phyloP scores from a whole-genome alignment of 1,139 yeast genomes.

The Cylindricascospora bacillispora region DNA sequence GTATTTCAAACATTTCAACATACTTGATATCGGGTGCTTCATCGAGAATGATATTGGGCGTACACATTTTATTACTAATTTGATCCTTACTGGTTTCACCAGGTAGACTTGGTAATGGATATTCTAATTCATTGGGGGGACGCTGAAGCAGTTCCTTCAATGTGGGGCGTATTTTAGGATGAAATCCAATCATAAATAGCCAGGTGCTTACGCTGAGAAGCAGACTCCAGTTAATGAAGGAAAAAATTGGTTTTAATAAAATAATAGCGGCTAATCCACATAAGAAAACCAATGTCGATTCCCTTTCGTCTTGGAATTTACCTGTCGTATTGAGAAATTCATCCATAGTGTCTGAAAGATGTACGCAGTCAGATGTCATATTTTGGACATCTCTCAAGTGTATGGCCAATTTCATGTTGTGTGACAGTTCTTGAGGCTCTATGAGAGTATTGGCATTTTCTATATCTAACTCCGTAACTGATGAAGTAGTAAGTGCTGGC shows the following conservation, averaged over 20 bases:
- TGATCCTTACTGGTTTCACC: conserved; percentile 11
- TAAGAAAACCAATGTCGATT: conserved; percentile 43
- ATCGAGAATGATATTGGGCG: conserved; percentile 48
- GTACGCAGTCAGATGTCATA: conserved; percentile 43
- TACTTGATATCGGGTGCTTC: conserved; percentile 47
- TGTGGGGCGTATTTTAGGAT: conserved; percentile 40
- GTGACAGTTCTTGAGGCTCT: conserved; percentile 14
- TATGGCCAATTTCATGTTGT: conserved; percentile 28
- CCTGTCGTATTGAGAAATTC: conserved; percentile 49
- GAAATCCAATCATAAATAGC: conserved; percentile 37
- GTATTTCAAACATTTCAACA: conserved; percentile 70
- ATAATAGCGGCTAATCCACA: conserved; percentile 34
- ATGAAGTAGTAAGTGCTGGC: no score
- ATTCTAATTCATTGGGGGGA: conserved; percentile 12
- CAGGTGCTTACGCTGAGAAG: conserved; percentile 46
- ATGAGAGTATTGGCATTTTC: conserved; percentile 20
- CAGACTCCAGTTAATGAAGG: conserved; percentile 54
- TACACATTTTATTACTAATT: conserved; percentile 19
- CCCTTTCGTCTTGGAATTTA: conserved; percentile 58
- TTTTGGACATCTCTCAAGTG: conserved; percentile 37
- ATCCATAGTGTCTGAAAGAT: conserved; percentile 41
- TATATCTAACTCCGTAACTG: background rate
- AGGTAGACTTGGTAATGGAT: conserved; percentile 3
- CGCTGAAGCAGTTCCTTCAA: conserved; percentile 19
- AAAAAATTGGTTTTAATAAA: conserved; percentile 40